Evolutionary conservation across 176 grass and related monocot genomes (phyloP).

Genomic region (Paspalum notatum): DNA sequence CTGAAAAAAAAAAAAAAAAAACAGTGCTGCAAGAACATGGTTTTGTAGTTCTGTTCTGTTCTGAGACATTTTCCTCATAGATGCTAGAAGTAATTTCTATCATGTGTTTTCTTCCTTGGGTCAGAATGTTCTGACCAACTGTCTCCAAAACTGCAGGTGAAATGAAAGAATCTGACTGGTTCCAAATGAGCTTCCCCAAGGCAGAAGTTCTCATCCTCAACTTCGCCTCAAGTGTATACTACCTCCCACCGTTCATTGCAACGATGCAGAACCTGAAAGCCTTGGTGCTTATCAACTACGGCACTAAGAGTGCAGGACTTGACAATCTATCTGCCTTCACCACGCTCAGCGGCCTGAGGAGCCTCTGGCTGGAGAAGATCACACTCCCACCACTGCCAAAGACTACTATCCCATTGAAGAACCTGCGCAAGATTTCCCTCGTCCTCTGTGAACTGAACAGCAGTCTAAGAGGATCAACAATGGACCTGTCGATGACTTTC

Average conservation of each 20-base stretch:
- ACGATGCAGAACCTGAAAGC: conserved; percentile 91
- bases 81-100: not conserved
- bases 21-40: not conserved
- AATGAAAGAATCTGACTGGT: conserved; percentile 97
- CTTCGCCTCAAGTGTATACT: conserved; percentile 74
- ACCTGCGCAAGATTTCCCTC: conserved; percentile 80
- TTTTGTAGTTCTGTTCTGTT: not conserved
- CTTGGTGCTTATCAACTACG: conserved; percentile 88
- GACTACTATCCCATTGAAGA: conserved; percentile 85
- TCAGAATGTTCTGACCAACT: conserved; percentile 42
- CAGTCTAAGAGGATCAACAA: conserved; percentile 72
- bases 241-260: conserved; percentile 73
- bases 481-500: conserved; percentile 85
- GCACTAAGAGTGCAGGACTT: conserved; percentile 50
- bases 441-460: conserved; percentile 75
- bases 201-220: conserved; percentile 97
- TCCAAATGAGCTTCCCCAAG: conserved; percentile 89
- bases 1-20: not conserved
- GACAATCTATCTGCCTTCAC: conserved; percentile 76
- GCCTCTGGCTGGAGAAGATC: conserved; percentile 95
- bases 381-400: conserved; percentile 76
- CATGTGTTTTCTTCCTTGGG: not conserved
- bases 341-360: conserved; percentile 64
- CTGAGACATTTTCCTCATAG: not conserved
- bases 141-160: conserved; percentile 68